These are phyloP conservation scores for Papilionanthe hybrid DNA, from an alignment of 116 monocot species.

Conservation along the genomic window DNA sequence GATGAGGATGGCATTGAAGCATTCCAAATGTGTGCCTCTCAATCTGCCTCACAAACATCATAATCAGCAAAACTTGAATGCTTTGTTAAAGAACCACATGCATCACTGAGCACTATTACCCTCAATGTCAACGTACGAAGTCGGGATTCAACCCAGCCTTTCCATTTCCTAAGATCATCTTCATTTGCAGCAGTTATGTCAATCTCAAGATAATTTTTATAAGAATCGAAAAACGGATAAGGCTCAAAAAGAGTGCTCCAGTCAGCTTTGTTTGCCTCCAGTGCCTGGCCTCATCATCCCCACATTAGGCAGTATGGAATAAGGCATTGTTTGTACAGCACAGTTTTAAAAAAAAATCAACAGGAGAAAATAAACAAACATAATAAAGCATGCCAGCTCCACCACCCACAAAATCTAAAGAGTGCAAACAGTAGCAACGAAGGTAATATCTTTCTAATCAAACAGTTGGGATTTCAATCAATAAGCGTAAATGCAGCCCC, in stretches of 20 bases:
- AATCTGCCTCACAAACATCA: constrained; percentile 39
- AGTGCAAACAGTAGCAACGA: background rate
- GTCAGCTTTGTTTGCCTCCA: constrained; percentile 67
- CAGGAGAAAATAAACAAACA: background rate
- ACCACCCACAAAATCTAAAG: background rate
- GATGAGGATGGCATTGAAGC: constrained; percentile 90
- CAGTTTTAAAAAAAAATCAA: background rate
- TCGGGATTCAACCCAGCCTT: constrained; percentile 97
- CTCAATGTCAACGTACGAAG: constrained; percentile 75
- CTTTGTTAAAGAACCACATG: background rate
- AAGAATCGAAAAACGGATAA: constrained; percentile 85
- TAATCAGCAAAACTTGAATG: background rate
- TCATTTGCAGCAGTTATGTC: constrained; percentile 81
- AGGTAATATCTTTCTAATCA: background rate
- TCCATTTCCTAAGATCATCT: constrained; percentile 84
- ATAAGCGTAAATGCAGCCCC: background rate
- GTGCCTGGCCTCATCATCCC: constrained; percentile 37
- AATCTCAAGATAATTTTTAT: constrained; percentile 83
- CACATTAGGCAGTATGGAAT: background rate
- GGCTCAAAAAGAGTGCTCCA: constrained; percentile 77
- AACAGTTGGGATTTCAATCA: background rate
- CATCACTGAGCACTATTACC: constrained; percentile 28
- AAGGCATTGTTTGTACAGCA: background rate
- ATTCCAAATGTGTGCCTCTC: constrained; percentile 74
- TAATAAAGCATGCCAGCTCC: background rate